Base-by-base conservation (phyloP, 345 rosid genomes). In the Salix suchowensis region DNA sequence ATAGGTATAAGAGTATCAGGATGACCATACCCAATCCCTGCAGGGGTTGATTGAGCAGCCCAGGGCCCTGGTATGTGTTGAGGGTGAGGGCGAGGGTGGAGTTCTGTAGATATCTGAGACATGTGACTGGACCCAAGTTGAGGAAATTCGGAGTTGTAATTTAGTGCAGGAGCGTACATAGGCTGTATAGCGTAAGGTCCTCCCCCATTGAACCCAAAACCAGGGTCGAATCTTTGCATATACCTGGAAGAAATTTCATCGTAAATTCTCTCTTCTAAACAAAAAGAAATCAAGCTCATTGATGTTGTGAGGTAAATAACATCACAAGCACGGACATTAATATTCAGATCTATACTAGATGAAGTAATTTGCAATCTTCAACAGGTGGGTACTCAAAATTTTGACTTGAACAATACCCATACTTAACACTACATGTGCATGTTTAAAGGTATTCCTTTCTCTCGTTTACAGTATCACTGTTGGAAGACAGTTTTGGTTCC, bases 61-160 rank as follows among this genome's bases (percentile, higher is more conserved):
- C 97, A 90, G 14, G 84, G 81, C 70, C 82, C 88, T 60, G 88
- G 88, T 66, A 89, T 66, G 70, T 90, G 97, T 67, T 88, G 94
- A 74, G 90, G 88, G 32, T 88, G 94, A 74, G 90, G 88, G 32
- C 84, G 84, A 0, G 85, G 85, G 11, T 64, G 94, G 78, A 86
- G 90, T 65, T 92, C 97, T 28, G 86, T 24, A 44, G 94, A 82
- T 65, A 88, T 83, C 81, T 90, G 97, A 58, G 92, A 89, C 70
- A 86, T 68, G 77, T 83, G 90, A 72, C 72, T 62, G 72, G 92
- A 74, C 39, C 90, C 89, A 85, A 92, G 97, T 75, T 92, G 97
- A 2, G 97, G 94, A 83, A 90, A 92, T 81, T 92, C 97, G 74
- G 94, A 90, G 83, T 89, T 92, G 85, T 92, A 92, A 74, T 90